These are phyloP conservation scores for Curvularia spicifera DNA, from an alignment of 2,329 filamentous ascomycete genomes.

Conservation along the genomic window DNA sequence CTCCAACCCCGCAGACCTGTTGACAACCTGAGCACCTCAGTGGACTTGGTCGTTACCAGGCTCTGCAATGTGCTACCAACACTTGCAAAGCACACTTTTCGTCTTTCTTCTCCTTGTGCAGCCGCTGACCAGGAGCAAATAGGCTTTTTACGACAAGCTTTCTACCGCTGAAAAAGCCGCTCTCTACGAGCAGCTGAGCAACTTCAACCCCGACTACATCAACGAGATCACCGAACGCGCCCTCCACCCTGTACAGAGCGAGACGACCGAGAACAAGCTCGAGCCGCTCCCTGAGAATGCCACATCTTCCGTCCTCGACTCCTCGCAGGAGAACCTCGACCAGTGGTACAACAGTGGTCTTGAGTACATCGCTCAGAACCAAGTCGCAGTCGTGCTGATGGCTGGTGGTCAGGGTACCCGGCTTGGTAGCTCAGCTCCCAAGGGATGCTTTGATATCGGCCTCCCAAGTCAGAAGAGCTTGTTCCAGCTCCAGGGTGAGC, in stretches of 20 bases:
- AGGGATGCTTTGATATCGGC: constrained; percentile 97
- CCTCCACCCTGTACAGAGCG: constrained; percentile 73
- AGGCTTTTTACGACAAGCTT: constrained; percentile 81
- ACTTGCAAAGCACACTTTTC: not conserved
- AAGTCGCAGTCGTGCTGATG: constrained; percentile 89
- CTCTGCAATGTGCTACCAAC: not conserved
- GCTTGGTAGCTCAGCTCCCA: constrained; percentile 91
- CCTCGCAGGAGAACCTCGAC: constrained; percentile 75
- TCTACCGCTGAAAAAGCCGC: constrained; percentile 72
- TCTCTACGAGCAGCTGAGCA: constrained; percentile 80
- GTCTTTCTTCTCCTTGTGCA: not conserved
- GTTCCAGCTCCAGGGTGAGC: constrained; percentile 96
- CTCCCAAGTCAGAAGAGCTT: constrained; percentile 91
- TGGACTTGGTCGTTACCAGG: constrained; percentile 3
- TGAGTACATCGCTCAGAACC: constrained; percentile 69
- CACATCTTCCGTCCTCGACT: constrained; percentile 90
- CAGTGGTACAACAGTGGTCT: constrained; percentile 81
- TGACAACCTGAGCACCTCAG: constrained; percentile 6
- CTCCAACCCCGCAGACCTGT: not conserved
- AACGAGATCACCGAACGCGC: constrained; percentile 84
- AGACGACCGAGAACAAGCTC: constrained; percentile 63
- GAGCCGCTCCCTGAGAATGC: constrained; percentile 88
- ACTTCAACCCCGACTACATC: constrained; percentile 84
- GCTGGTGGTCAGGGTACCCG: constrained; percentile 96
- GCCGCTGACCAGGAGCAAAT: not conserved